Conservation (phyloP, 306 rosid species). For the Aeschynomene evenia region DNA sequence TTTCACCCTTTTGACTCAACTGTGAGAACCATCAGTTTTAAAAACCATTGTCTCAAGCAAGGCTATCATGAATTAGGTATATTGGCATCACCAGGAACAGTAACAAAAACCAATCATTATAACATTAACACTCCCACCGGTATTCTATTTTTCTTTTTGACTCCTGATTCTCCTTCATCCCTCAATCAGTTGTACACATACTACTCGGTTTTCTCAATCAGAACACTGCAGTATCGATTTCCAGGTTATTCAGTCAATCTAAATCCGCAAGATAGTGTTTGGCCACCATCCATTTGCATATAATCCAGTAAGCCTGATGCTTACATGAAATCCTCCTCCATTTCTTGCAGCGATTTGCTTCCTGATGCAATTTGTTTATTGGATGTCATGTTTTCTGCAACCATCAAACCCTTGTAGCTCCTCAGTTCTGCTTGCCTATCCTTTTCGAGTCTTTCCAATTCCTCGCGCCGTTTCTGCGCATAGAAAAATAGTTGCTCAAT, state of each 20-base stretch:
- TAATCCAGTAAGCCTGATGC: conserved; percentile 39
- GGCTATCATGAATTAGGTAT: conserved; percentile 8
- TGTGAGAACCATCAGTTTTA: conserved; percentile 24
- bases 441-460: conserved; percentile 84
- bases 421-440: conserved; percentile 83
- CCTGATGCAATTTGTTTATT: conserved; percentile 78
- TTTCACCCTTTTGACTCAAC: conserved; percentile 28
- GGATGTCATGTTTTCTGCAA: conserved; percentile 90
- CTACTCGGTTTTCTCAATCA: conserved; percentile 26
- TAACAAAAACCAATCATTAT: conserved; percentile 1
- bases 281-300: conserved; percentile 31
- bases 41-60: conserved; percentile 32
- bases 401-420: conserved; percentile 97
- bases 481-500: background rate
- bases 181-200: conserved; percentile 27
- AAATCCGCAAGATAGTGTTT: conserved; percentile 24
- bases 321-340: conserved; percentile 97
- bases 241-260: conserved; percentile 32
- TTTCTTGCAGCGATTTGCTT: conserved; percentile 86
- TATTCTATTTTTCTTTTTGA: no score
- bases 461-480: conserved; percentile 84
- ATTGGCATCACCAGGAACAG: conserved; percentile 34
- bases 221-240: conserved; percentile 31
- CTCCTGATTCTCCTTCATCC: background rate
- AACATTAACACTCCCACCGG: background rate